Evolutionary conservation across 164 flowering plant genomes (phyloP), one percentile per base, ranked within the genome.

Genomic region (Amborella trichopoda): DNA sequence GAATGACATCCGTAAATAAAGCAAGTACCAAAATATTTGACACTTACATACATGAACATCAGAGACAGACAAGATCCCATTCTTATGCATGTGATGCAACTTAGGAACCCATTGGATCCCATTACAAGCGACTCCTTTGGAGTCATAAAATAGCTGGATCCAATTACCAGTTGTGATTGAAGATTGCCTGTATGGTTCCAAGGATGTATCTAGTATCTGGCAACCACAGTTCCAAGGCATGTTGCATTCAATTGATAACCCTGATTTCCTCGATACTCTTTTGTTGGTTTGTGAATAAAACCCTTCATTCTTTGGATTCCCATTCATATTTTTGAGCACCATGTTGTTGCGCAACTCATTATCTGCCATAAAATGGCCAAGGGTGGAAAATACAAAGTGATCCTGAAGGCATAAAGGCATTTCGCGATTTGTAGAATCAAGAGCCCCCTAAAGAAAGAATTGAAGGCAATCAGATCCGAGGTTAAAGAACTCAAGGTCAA

Each of bases 21-120:
- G 18, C 44, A 18, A 28, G 37, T 63, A 55, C 2, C 46, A 19
- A 56, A 50, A 63, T 34, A 16, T 56, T 38, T 58, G 64, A 54
- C 68, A 80, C 88, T 80, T 83, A 83, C 96, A 77, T 88, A 91
- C 96, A 73, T 88, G 87, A 58, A 85, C 72, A 72, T 85, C 81
- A 47, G 66, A 66, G 19, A 48, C 51, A 49, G 60, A 64, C 39
- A 71, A 44, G 23, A 66, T 28, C 40, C 87, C 73, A 20, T 67
- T 46, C 79, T 68, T 69, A 49, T 75, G 80, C 40, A 88, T 53
- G 52, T 88, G 94, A 67, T 81, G 75, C 68, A 88, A 44, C 60
- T 53, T 66, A 23, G 97, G 97, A 33, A 76, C 58, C 73, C 73
- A 62, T 17, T 25, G n/a, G 25, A 58, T 48, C 25, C 56, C 62